These are phyloP conservation scores for Fraxinus sp. DNA, from an alignment of 305 asterid species.

Conservation along the genomic window DNA sequence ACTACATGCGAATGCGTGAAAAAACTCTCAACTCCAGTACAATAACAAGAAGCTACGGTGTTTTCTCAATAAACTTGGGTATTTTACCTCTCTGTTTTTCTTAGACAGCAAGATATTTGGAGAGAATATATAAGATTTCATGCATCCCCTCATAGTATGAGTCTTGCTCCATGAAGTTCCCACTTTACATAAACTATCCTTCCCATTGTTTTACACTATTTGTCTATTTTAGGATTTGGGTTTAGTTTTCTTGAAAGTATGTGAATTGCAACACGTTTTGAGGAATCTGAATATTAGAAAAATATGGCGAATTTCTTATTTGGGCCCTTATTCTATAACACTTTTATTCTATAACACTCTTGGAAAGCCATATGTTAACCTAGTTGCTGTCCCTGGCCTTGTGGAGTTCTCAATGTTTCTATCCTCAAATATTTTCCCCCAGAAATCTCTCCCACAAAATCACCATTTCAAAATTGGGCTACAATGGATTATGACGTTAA, in stretches of 20 bases:
- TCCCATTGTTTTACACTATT: not conserved
- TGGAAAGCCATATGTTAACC: not conserved
- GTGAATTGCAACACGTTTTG: not conserved
- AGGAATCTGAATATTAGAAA: not conserved
- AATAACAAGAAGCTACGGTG: not conserved
- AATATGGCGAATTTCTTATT: not conserved
- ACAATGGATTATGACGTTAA: not conserved
- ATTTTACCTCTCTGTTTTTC: not conserved
- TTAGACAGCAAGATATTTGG: not conserved
- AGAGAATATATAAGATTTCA: not conserved
- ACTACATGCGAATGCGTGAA: not conserved
- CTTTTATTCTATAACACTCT: too few species aligned
- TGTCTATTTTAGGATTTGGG: not conserved
- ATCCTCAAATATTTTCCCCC: not conserved
- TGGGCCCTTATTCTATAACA: not conserved
- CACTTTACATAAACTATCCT: not conserved
- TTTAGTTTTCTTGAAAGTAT: not conserved
- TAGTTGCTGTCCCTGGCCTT: not conserved
- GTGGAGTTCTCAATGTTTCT: not conserved
- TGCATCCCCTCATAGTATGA: not conserved
- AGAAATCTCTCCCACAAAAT: not conserved
- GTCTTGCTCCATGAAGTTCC: not conserved
- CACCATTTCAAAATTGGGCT: conserved; percentile 7
- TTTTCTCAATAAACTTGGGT: not conserved
- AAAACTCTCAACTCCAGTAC: not conserved